A percentile compares a stretch with the other conserved stretches of the same genome.
phyloP scores from a whole-genome alignment of 1,284 basidiomycete genomes.

The Malassezia slooffiae region DNA sequence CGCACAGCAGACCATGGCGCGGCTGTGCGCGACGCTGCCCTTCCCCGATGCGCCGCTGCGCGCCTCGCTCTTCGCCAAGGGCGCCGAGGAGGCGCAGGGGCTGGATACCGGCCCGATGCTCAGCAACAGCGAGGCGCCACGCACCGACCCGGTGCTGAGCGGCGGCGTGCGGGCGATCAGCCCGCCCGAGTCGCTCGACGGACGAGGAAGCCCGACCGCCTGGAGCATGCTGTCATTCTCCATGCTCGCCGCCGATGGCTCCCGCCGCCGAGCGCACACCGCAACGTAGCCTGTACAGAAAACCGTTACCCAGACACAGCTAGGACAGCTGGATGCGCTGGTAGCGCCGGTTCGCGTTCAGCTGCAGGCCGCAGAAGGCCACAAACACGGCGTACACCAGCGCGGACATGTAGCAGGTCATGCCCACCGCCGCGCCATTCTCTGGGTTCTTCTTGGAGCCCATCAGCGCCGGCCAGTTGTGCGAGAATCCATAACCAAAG shows the following conservation, averaged over 20 bases:
- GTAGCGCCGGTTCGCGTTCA: constrained; percentile 37
- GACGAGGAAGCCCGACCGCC: not conserved
- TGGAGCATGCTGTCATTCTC: too few species aligned
- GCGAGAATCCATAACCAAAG: constrained; percentile 33
- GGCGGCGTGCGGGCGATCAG: too few species aligned
- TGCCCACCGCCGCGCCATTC: constrained; percentile 49
- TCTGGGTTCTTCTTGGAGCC: constrained; percentile 50
- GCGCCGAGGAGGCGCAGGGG: too few species aligned
- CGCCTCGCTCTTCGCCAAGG: too few species aligned
- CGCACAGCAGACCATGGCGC: constrained; percentile 43
- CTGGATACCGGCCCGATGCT: too few species aligned
- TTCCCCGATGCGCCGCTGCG: too few species aligned
- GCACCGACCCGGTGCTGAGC: too few species aligned
- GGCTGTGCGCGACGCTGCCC: constrained; percentile 14
- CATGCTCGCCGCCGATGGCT: too few species aligned
- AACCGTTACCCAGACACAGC: not conserved
- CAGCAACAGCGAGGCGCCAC: too few species aligned
- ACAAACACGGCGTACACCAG: constrained; percentile 51
- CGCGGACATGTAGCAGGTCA: constrained; percentile 51
- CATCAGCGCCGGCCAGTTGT: constrained; percentile 50
- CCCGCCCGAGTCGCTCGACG: too few species aligned
- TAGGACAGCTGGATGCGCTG: constrained; percentile 32
- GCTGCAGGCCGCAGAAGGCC: constrained; percentile 52
- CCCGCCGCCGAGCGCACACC: too few species aligned
- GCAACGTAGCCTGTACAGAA: too few species aligned